Evolutionary conservation across 192 early-diverging fungal species (phyloP), one percentile per base, ranked within the genome.

Genomic region (Pilaira anomala): DNA sequence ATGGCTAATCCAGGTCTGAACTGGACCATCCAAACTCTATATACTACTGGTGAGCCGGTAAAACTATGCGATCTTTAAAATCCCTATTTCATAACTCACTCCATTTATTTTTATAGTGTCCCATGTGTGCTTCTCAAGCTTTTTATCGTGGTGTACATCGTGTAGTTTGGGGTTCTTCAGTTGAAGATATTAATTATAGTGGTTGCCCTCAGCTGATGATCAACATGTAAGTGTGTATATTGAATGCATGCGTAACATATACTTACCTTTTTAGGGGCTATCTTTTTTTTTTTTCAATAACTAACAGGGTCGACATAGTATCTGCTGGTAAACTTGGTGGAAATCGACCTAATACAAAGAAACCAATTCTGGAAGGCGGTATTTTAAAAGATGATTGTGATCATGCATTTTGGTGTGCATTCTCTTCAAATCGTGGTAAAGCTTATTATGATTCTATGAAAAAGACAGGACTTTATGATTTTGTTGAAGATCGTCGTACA

Each of bases 31-130:
- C 66, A 67, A 39, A 67, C 66, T 7, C 40, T 67, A 4, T 67
- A 67, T 19, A 67, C 66, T 36, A 67, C 66, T 45, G 66, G 66
- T 12, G 66, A 67, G 19, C 66, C 66, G 25, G 64, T 66, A 57
- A 48, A 53, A 33, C 6, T 14, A 9, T 29, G 7, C 8, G 18
- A 22, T 19, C 5, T 29, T 2, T 48, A 21, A 5, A 25, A 56
- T 49, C 0, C 19, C 13, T 2, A 49, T 49, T 26, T 9, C 9
- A 0, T 24, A 24, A 11, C 6, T 51, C 29, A 12, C 3, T 29
- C 2, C 7, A 13, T 30, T 1, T 21, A 9, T 7, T 25, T n/a
- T 26, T 3, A 33, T 33, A 66, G 66, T 67, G 66, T 33, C 66
- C 66, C 6, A 67, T 67, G 66, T 67, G 66, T n/a, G 57, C 66